Percentiles rank a stretch among this genome's conserved stretches.
Evolutionary conservation across 2,329 filamentous ascomycete species (phyloP).

Genomic region (Monosporascus cannonballus): DNA sequence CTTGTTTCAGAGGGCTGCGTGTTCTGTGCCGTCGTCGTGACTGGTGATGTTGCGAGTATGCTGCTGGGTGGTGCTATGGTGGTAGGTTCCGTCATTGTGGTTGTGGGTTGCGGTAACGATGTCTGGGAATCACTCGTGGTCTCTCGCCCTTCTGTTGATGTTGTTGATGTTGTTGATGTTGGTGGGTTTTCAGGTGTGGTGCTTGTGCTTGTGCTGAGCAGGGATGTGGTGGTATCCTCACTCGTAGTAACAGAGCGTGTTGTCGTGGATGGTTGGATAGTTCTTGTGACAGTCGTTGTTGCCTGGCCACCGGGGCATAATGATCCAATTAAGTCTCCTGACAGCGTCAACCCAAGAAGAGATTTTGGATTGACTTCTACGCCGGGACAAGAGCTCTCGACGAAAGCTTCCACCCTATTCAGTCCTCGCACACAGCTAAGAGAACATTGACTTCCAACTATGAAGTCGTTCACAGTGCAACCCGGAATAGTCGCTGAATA

Average conservation of each 20-base stretch:
- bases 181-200: slow-evolving; percentile 1
- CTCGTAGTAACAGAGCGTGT: slow-evolving; percentile 7
- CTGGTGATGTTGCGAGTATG: not conserved
- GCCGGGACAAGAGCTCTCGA: slow-evolving; percentile 14
- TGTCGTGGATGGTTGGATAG: slow-evolving; percentile 13
- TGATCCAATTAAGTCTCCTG: slow-evolving; percentile 16
- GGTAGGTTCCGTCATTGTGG: not conserved
- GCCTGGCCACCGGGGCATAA: slow-evolving; percentile 17
- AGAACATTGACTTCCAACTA: slow-evolving; percentile 17
- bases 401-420: slow-evolving; percentile 6
- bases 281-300: slow-evolving; percentile 18
- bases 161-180: not conserved
- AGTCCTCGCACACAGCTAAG: slow-evolving; percentile 19
- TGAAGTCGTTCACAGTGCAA: slow-evolving; percentile 18
- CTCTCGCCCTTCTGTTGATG: not conserved
- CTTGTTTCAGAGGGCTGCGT: not conserved
- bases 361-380: slow-evolving; percentile 15
- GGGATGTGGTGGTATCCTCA: slow-evolving; percentile 4
- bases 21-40: not conserved
- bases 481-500: slow-evolving; percentile 19
- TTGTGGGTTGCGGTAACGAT: not conserved
- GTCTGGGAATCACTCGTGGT: not conserved
- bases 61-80: not conserved
- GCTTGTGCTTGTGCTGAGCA: not conserved
- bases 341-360: slow-evolving; percentile 18